phyloP scores from a whole-genome alignment of 768 basidiomycete species.

The Suillus lakei region DNA sequence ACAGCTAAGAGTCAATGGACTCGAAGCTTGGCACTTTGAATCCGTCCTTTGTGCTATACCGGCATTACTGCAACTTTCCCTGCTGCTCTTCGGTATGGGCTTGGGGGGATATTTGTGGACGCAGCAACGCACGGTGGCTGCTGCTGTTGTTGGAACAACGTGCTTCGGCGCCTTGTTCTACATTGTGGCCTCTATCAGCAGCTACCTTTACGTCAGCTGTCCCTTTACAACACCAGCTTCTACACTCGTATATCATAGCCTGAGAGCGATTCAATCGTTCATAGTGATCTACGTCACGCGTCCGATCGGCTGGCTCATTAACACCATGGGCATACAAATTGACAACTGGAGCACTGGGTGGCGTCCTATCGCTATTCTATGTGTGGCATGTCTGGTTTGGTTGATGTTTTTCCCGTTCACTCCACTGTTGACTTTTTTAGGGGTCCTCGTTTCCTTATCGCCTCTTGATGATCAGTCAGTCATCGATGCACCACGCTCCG shows the following conservation, averaged over 20 bases:
- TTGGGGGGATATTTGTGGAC: slow-evolving; percentile 13
- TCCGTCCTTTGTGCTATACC: slow-evolving; percentile 10
- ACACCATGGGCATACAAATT: too few relatives aligned
- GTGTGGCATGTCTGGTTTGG: too few relatives aligned
- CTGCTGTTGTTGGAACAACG: slow-evolving; percentile 4
- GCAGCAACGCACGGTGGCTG: slow-evolving; percentile 1
- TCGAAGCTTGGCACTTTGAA: slow-evolving; percentile 12
- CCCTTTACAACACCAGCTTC: not conserved
- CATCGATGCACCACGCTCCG: not conserved
- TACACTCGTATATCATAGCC: not conserved
- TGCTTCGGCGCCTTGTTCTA: slow-evolving; percentile 1
- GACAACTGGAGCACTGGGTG: too few relatives aligned
- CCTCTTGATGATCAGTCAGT: not conserved
- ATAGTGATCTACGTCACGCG: not conserved
- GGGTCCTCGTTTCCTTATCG: not conserved
- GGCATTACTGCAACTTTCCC: slow-evolving; percentile 15
- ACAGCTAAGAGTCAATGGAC: not conserved
- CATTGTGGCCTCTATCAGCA: not conserved
- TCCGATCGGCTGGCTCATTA: too few relatives aligned
- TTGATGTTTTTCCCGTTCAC: too few relatives aligned
- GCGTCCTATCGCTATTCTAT: too few relatives aligned
- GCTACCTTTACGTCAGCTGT: not conserved
- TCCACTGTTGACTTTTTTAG: too few relatives aligned
- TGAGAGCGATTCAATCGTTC: not conserved
- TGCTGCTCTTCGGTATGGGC: slow-evolving; percentile 15